A percentile compares a stretch with the other conserved stretches of the same genome.
Evolutionary conservation across 2,329 filamentous ascomycete species (phyloP).

Genomic region (Davidsoniella virescens): DNA sequence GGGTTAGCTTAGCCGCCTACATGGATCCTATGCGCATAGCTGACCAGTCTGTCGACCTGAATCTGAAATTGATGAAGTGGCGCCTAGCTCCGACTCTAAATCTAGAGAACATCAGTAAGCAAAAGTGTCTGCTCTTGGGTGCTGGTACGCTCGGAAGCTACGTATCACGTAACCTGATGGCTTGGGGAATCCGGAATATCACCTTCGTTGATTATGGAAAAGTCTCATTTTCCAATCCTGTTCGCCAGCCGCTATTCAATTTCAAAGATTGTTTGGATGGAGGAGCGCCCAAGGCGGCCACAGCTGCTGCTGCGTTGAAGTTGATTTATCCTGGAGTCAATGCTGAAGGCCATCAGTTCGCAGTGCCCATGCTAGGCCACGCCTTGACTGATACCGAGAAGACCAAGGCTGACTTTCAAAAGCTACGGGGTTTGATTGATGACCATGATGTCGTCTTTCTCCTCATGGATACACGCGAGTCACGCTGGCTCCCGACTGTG

Average conservation of each 20-base stretch:
- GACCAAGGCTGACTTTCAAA: constrained; percentile 58
- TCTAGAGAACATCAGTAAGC: constrained; percentile 74
- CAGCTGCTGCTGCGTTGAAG: constrained; percentile 63
- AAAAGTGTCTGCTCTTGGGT: constrained; percentile 77
- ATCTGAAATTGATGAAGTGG: constrained; percentile 98
- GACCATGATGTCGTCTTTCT: constrained; percentile 86
- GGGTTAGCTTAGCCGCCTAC: constrained; percentile 74
- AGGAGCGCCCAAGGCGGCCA: constrained; percentile 65
- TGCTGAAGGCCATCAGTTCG: constrained; percentile 60
- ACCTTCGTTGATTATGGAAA: constrained; percentile 89
- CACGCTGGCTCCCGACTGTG: constrained; percentile 85
- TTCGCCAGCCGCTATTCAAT: constrained; percentile 80
- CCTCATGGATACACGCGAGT: constrained; percentile 93
- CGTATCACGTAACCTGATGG: constrained; percentile 79
- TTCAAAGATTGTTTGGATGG: constrained; percentile 81
- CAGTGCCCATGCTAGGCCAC: constrained; percentile 91
- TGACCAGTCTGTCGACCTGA: constrained; percentile 88
- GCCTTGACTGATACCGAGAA: constrained; percentile 50
- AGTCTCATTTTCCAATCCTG: constrained; percentile 92
- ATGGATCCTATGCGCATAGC: constrained; percentile 82
- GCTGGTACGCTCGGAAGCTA: constrained; percentile 90
- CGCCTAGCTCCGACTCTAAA: constrained; percentile 78
- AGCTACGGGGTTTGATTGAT: constrained; percentile 57
- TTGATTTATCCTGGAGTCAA: constrained; percentile 87
- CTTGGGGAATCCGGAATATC: constrained; percentile 89